These are phyloP conservation scores for Elsinoe fawcettii DNA, from an alignment of 2,329 filamentous ascomycete genomes.

Conservation along the genomic window DNA sequence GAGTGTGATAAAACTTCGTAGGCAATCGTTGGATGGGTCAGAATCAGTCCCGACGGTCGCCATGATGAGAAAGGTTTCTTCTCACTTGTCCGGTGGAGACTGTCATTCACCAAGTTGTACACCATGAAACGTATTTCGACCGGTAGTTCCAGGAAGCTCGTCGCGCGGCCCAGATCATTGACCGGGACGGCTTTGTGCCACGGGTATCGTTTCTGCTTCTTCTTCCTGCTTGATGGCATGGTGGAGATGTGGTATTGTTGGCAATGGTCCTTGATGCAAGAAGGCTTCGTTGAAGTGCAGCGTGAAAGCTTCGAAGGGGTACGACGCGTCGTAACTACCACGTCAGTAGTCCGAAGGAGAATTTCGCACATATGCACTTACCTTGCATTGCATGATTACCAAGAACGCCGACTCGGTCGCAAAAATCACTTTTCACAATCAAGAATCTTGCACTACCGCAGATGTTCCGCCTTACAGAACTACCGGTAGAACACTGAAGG, in stretches of 20 bases:
- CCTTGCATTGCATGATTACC: no score
- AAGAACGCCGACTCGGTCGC: no score
- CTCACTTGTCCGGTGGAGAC: not conserved
- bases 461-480: no score
- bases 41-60: not conserved
- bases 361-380: no score
- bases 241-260: no score
- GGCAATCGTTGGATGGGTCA: not conserved
- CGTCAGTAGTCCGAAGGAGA: no score
- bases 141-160: not conserved
- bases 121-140: slow-evolving; percentile 7
- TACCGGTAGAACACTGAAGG: no score
- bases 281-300: not conserved
- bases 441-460: no score
- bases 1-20: not conserved
- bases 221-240: not conserved
- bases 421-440: no score
- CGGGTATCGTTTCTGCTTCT: not conserved
- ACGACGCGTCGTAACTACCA: no score
- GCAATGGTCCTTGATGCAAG: not conserved
- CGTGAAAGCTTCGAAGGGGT: no score
- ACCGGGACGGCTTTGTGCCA: not conserved
- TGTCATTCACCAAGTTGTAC: not conserved
- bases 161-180: not conserved
- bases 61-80: not conserved